phyloP scores from a whole-genome alignment of 2,329 filamentous ascomycete species.

The Zasmidium angulare region DNA sequence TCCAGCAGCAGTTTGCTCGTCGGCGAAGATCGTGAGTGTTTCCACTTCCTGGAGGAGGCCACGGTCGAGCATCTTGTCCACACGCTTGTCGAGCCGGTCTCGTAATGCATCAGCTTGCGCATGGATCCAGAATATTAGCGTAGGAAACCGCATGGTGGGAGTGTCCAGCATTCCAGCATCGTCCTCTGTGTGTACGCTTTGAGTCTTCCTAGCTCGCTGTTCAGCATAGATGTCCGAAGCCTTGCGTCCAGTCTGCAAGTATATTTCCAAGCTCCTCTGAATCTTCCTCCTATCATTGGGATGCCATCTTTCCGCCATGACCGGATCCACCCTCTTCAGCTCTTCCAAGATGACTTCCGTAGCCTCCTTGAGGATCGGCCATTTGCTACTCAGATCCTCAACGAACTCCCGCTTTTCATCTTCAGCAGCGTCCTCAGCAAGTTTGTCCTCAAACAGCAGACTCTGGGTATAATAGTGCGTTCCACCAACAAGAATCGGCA shows the following conservation, averaged over 20 bases:
- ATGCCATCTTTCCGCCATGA: conserved; percentile 90
- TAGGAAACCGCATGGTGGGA: conserved; percentile 49
- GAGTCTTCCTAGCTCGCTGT: conserved; percentile 49
- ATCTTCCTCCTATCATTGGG: conserved; percentile 92
- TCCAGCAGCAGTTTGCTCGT: conserved; percentile 44
- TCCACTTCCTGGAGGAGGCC: conserved; percentile 65
- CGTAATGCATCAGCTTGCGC: conserved; percentile 68
- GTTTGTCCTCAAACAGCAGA: conserved; percentile 74
- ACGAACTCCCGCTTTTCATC: conserved; percentile 27
- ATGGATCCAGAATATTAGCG: conserved; percentile 85
- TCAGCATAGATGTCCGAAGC: conserved; percentile 87
- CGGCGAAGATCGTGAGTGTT: conserved; percentile 51
- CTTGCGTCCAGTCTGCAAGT: conserved; percentile 72
- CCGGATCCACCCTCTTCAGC: conserved; percentile 77
- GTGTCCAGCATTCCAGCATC: background rate
- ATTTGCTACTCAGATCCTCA: conserved; percentile 41
- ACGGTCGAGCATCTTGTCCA: conserved; percentile 76
- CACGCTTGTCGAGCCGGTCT: conserved; percentile 69
- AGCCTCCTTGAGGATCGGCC: conserved; percentile 70
- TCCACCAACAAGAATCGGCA: conserved; percentile 90
- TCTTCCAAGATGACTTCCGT: conserved; percentile 71
- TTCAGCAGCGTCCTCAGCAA: conserved; percentile 53
- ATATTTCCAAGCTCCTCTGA: conserved; percentile 84
- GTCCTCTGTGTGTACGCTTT: conserved; percentile 13
- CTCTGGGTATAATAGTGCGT: conserved; percentile 95